Conservation (phyloP, 176 grass and related monocot genomes). For the Paspalum notatum region DNA sequence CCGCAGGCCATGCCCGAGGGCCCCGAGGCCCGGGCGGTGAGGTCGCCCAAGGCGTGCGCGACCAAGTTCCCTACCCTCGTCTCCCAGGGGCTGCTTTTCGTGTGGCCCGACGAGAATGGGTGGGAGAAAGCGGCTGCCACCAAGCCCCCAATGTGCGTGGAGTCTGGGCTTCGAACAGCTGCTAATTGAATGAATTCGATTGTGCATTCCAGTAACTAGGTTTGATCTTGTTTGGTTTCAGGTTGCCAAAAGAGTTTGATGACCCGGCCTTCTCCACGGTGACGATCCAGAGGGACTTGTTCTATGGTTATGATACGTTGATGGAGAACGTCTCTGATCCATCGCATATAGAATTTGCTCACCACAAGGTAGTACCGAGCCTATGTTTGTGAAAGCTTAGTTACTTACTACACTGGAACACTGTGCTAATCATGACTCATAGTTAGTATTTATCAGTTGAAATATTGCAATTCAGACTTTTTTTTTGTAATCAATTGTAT, state of each 20-base stretch:
- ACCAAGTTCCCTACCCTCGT: slow-evolving; percentile 84
- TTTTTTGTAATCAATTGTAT: background rate
- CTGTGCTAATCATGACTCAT: background rate
- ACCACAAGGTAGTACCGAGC: slow-evolving; percentile 70
- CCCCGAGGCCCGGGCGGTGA: slow-evolving; percentile 58
- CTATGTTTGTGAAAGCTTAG: background rate
- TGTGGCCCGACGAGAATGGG: slow-evolving; percentile 94
- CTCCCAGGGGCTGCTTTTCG: slow-evolving; percentile 88
- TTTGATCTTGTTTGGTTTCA: slow-evolving; percentile 41
- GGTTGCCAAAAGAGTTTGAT: slow-evolving; percentile 88
- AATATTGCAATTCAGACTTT: background rate
- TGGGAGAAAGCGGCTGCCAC: slow-evolving; percentile 79
- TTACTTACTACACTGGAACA: background rate
- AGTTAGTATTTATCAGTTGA: background rate
- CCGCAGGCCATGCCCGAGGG: slow-evolving; percentile 79
- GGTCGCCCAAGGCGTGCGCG: slow-evolving; percentile 67
- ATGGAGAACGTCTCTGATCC: slow-evolving; percentile 99
- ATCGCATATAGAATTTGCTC: slow-evolving; percentile 96
- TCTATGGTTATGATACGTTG: slow-evolving; percentile 92
- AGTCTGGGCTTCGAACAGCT: background rate
- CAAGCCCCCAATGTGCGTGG: slow-evolving; percentile 72
- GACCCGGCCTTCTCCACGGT: slow-evolving; percentile 86
- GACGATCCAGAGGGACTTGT: slow-evolving; percentile 92
- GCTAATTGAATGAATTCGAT: background rate
- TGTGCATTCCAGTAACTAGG: background rate